A percentile compares a stretch with the other conserved stretches of the same genome.
These are phyloP conservation scores for Nepenthes gracilis DNA, from an alignment of 148 eudicot genomes.

Conservation along the genomic window DNA sequence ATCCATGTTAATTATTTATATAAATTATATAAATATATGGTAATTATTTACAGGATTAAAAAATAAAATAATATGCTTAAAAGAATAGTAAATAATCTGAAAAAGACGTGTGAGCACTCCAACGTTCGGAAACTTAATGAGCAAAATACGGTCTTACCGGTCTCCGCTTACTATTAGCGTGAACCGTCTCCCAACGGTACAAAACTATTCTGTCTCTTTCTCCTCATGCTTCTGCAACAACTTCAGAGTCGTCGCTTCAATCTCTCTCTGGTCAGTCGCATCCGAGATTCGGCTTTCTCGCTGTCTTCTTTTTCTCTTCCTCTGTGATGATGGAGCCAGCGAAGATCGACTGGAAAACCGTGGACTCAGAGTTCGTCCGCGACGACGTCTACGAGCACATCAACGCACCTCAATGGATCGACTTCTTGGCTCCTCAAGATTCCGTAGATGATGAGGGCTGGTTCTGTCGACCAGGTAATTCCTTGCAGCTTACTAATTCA, in stretches of 20 bases:
- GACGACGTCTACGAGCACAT: slow-evolving; percentile 62
- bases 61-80: too few species aligned
- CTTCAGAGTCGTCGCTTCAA: too few species aligned
- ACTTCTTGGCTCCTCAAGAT: slow-evolving; percentile 34
- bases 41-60: too few species aligned
- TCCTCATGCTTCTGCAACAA: neutral
- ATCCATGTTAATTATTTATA: too few species aligned
- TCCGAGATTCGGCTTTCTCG: neutral
- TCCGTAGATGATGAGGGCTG: slow-evolving; percentile 52
- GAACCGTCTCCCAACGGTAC: neutral
- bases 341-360: slow-evolving; percentile 56
- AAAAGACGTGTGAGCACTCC: too few species aligned
- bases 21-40: too few species aligned
- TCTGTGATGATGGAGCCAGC: slow-evolving; percentile 47
- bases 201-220: neutral
- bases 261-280: too few species aligned
- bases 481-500: neutral
- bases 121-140: too few species aligned
- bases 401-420: slow-evolving; percentile 82
- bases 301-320: neutral
- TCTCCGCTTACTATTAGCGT: too few species aligned
- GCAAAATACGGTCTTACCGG: too few species aligned
- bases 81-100: too few species aligned
- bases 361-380: slow-evolving; percentile 41
- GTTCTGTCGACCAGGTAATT: slow-evolving; percentile 71